Evolutionary conservation across 768 basidiomycete genomes (phyloP).

Genomic region (Amanita pallidorosea): DNA sequence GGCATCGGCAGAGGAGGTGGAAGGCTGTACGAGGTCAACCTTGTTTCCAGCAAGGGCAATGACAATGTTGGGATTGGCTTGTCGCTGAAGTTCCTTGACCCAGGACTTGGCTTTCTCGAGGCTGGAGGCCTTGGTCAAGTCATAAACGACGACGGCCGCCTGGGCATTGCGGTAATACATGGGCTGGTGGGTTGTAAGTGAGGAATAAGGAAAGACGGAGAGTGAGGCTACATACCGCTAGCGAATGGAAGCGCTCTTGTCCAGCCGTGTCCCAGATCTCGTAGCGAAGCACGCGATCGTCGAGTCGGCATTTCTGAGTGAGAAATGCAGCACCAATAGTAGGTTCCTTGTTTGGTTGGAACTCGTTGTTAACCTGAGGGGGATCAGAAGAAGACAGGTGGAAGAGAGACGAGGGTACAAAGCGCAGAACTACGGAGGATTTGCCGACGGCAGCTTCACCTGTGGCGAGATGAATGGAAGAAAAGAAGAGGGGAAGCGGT

Average conservation of each 20-base stretch:
- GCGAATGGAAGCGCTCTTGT: slow-evolving; percentile 95
- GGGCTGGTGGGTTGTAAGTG: slow-evolving; percentile 38
- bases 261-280: slow-evolving; percentile 98
- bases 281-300: slow-evolving; percentile 87
- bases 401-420: slow-evolving; percentile 39
- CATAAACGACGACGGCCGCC: slow-evolving; percentile 97
- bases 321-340: slow-evolving; percentile 96
- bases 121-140: slow-evolving; percentile 91
- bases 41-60: slow-evolving; percentile 99
- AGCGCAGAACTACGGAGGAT: slow-evolving; percentile 95
- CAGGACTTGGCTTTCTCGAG: slow-evolving; percentile 99
- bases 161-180: slow-evolving; percentile 99
- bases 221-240: slow-evolving; percentile 53
- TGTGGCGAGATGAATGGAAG: slow-evolving; percentile 21
- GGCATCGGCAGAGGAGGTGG: slow-evolving; percentile 37
- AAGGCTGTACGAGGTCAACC: slow-evolving; percentile 75
- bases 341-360: slow-evolving; percentile 97
- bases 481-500: slow-evolving; percentile 3
- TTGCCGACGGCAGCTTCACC: slow-evolving; percentile 99
- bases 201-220: slow-evolving; percentile 6
- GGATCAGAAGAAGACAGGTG: slow-evolving; percentile 7
- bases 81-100: slow-evolving; percentile 98
- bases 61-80: slow-evolving; percentile 98
- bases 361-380: slow-evolving; percentile 84
- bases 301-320: slow-evolving; percentile 90